Percentiles rank a stretch among this genome's conserved stretches.
These are phyloP conservation scores for Cordyceps fumosorosea DNA, from an alignment of 2,329 filamentous ascomycete genomes.

Conservation along the genomic window DNA sequence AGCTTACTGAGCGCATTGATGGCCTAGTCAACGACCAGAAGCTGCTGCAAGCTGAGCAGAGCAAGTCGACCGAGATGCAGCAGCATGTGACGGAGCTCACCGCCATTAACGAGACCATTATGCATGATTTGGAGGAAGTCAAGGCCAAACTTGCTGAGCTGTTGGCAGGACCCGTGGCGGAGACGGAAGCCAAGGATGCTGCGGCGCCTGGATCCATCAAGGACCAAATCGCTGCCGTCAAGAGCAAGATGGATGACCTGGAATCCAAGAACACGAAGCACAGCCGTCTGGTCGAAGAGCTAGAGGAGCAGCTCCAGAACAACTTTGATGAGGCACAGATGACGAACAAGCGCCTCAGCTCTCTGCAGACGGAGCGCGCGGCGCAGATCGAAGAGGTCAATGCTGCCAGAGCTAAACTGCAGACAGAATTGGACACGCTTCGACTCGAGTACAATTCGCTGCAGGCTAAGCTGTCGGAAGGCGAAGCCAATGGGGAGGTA, in stretches of 20 bases:
- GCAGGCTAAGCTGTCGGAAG: conserved; percentile 56
- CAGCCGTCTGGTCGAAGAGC: conserved; percentile 83
- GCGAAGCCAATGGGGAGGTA: conserved; percentile 33
- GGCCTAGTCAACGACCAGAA: conserved; percentile 53
- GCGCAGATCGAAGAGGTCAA: conserved; percentile 74
- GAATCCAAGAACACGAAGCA: conserved; percentile 79
- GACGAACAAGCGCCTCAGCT: conserved; percentile 78
- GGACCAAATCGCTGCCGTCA: conserved; percentile 55
- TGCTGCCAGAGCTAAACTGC: conserved; percentile 53
- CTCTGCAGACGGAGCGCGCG: conserved; percentile 67
- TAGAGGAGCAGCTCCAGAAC: conserved; percentile 91
- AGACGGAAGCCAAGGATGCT: conserved; percentile 36
- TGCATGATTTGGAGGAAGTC: conserved; percentile 56
- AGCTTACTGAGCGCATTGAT: conserved; percentile 56
- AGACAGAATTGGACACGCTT: conserved; percentile 58
- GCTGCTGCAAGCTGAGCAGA: conserved; percentile 51
- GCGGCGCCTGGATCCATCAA: conserved; percentile 40
- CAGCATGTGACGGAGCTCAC: conserved; percentile 49
- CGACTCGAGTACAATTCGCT: conserved; percentile 55
- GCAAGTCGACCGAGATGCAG: conserved; percentile 52
- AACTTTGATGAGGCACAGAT: conserved; percentile 92
- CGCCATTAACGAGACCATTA: conserved; percentile 50
- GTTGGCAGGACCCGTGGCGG: conserved; percentile 33
- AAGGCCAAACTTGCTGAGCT: conserved; percentile 49
- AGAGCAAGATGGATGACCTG: conserved; percentile 57